Base-by-base conservation (phyloP, 2,329 filamentous ascomycete species). In the Penicillium thymicola region DNA sequence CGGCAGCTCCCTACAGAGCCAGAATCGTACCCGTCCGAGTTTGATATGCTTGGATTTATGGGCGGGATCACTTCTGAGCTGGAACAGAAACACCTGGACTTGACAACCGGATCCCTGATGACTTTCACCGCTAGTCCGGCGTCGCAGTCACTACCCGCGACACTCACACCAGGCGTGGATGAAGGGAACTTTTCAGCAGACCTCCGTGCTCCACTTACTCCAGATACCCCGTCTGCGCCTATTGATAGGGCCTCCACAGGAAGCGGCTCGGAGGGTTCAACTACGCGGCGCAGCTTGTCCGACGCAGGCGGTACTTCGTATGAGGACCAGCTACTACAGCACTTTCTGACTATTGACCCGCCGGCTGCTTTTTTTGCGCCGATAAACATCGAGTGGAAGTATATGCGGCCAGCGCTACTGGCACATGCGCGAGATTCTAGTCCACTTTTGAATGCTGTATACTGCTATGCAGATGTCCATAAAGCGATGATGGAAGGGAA, bases 31-130 rank as follows among this genome's bases (percentile, higher is more conserved):
- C 50, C 51, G 42, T 14, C 34, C 55, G n/a, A 64, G 65, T 72
- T 73, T 51, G 71, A 73, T 51, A 72, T 73, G 63, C 67, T 72
- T n/a, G 62, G 65, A 3, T 72, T 73, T 38, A 73, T 73, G 50
- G 70, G 71, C n/a, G 71, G 67, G 3, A 71, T 73, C 11, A 72
- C 69, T 3, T 71, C 69, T 3, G 71, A 72, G 41, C 58, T 73
- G 25, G 66, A 72, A 36, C 71, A 72, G 50, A 73, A 70, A 50
- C 71, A 73, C 50, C 56, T 67, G 5, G 68, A 72, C 43, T 51
- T 73, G 55, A 67, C 65, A 0, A 67, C 66, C 30, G 61, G 67
- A 0, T 47, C 57, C 9, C 42, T 57, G 2, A 60, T 59, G 2
- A 41, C 51, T 11, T 65, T 67, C 14, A 54, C 59, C 4, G 44